phyloP scores from a whole-genome alignment of 2,329 filamentous ascomycete species.

The Fusarium lateritium region DNA sequence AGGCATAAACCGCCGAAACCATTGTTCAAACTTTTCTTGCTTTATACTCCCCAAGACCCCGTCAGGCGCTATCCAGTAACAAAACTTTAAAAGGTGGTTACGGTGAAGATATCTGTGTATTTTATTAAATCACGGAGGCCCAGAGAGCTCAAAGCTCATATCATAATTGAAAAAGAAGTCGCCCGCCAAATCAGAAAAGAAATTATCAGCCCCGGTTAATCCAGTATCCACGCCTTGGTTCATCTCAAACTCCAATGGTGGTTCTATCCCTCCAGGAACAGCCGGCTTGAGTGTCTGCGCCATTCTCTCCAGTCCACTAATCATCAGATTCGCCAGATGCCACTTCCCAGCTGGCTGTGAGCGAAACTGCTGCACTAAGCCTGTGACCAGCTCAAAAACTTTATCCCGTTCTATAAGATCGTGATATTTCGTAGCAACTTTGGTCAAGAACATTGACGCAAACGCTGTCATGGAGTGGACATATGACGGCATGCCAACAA shows the following conservation, averaged over 20 bases:
- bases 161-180: conserved; percentile 40
- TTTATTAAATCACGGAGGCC: background rate
- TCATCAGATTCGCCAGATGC: conserved; percentile 63
- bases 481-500: conserved; percentile 63
- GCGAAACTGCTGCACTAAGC: conserved; percentile 57
- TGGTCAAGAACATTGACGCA: conserved; percentile 64
- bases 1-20: no score
- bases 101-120: no score
- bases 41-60: no score
- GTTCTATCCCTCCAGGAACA: background rate
- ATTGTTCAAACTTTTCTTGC: no score
- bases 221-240: background rate
- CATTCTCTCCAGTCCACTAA: conserved; percentile 56
- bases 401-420: conserved; percentile 56
- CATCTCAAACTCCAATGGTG: background rate
- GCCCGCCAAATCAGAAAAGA: conserved; percentile 33
- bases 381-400: conserved; percentile 56
- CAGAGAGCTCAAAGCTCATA: conserved; percentile 29
- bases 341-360: conserved; percentile 58
- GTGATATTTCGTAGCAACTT: conserved; percentile 59
- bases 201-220: conserved; percentile 21
- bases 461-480: conserved; percentile 67
- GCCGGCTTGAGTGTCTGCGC: conserved; percentile 26
- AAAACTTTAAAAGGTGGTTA: no score
- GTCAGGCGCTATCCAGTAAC: no score